Base-by-base conservation (phyloP, 1,139 yeast species). In the Saccharomyces pastorianus region DNA sequence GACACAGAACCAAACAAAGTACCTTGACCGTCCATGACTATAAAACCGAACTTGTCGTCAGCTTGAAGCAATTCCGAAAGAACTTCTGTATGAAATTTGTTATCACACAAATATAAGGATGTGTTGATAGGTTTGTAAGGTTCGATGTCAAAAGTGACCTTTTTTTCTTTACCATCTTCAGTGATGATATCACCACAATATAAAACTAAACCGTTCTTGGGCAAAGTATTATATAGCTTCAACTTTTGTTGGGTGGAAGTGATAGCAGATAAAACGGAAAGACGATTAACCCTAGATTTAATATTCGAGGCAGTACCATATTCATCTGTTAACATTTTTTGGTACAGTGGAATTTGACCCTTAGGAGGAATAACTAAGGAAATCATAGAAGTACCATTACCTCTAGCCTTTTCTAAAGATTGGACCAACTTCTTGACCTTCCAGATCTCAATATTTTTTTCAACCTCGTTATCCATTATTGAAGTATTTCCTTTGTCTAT, bases 11-110 rank as follows among this genome's bases (percentile, higher is more conserved):
- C 99, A 66, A 93, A 93, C 62, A 93, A 78, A 4, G 97, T 88
- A 57, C 99, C 99, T 72, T 90, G 90, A 88, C 99, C 99, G 74
- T 93, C 99, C 99, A 93, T 93, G 66, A 93, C 85, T 66, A 93
- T 93, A 76, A 93, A 93, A 52, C 99, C 99, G 65, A 91, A 93
- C 73, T 89, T 83, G 71, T 95, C 96, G 73, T 93, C 99, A 61
- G 89, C 84, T 76, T 93, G 97, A 63, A 93, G 79, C 70, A 93
- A 80, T 74, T 93, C 99, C 52, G 96, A 82, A 58, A 93, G 80
- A 2, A 96, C 97, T 74, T 93, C 99, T 34, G 96, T 95, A 73
- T 93, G 99, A 79, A 93, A 93, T 73, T 91, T 93, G 77, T 91
- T 91, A 77, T 93, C 99, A 82, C 99, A 93, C 65, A 91, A 75